A percentile compares a stretch with the other conserved stretches of the same genome.
Evolutionary conservation across 257 asterid species (phyloP).

Genomic region (Petunia secreta): DNA sequence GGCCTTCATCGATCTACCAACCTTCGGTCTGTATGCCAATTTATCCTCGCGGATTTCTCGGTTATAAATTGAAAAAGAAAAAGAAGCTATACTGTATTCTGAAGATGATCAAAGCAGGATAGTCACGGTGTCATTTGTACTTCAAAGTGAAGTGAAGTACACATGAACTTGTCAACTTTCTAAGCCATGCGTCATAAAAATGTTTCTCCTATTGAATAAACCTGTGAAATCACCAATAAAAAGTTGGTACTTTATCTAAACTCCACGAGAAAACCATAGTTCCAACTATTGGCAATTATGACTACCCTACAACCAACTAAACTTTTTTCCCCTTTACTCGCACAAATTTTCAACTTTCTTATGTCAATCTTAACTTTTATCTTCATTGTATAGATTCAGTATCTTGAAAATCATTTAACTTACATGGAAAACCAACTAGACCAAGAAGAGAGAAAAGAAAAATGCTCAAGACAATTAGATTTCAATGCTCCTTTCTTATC

Average conservation of each 20-base stretch:
- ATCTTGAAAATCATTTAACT: not conserved
- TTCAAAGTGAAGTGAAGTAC: not conserved
- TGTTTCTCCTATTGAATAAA: constrained; percentile 25
- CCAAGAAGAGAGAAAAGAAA: constrained; percentile 40
- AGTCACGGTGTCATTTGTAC: not conserved
- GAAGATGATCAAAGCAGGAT: too few species aligned
- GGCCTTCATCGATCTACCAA: too few species aligned
- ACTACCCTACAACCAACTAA: constrained; percentile 37
- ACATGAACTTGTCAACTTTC: not conserved
- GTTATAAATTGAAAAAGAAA: too few species aligned
- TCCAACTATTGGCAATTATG: constrained; percentile 44
- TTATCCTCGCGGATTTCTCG: too few species aligned
- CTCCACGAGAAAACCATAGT: constrained; percentile 63
- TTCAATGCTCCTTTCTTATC: constrained; percentile 68
- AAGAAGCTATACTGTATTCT: too few species aligned
- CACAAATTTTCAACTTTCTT: constrained; percentile 22
- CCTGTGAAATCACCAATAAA: constrained; percentile 20
- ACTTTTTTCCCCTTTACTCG: constrained; percentile 27
- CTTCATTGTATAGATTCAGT: not conserved
- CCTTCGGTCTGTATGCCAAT: too few species aligned
- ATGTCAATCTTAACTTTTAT: not conserved
- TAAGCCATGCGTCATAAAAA: constrained; percentile 28
- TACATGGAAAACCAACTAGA: constrained; percentile 50
- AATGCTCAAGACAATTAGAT: constrained; percentile 57
- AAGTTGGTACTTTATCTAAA: constrained; percentile 35